These are phyloP conservation scores for Perkinsus olseni DNA, from an alignment of 169 alveolate genomes.

Conservation along the genomic window DNA sequence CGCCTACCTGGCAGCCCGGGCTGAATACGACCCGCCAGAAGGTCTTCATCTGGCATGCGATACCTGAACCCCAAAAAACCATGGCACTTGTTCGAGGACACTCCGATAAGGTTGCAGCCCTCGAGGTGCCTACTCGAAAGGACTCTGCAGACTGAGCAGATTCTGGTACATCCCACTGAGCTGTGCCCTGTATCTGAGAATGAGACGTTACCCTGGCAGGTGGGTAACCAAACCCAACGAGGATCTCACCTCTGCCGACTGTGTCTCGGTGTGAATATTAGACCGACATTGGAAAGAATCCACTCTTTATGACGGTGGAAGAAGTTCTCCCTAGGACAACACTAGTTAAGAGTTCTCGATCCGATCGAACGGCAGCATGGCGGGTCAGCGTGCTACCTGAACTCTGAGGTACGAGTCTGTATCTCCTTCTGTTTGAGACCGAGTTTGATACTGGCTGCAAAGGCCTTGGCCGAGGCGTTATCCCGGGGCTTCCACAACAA, in stretches of 20 bases:
- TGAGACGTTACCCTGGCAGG: background rate
- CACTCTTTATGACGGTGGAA: background rate
- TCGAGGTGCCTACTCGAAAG: background rate
- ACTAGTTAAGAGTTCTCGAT: too few species aligned
- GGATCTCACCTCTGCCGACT: background rate
- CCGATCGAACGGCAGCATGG: too few species aligned
- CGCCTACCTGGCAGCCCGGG: background rate
- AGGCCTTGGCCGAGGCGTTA: background rate
- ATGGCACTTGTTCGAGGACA: background rate
- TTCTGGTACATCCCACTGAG: background rate
- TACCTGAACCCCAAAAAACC: background rate
- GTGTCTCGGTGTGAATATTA: background rate
- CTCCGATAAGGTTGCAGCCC: too few species aligned
- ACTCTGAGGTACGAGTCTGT: background rate
- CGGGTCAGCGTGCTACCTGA: background rate
- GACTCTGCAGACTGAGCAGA: background rate
- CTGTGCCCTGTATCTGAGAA: background rate
- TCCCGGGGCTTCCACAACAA: background rate
- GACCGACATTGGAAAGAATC: background rate
- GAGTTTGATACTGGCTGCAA: background rate
- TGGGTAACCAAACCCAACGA: background rate
- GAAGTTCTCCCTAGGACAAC: background rate
- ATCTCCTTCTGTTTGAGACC: background rate
- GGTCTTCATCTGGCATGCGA: background rate
- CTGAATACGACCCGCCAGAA: background rate